phyloP scores from a whole-genome alignment of 176 grass and related monocot species.

The Lolium perenne region DNA sequence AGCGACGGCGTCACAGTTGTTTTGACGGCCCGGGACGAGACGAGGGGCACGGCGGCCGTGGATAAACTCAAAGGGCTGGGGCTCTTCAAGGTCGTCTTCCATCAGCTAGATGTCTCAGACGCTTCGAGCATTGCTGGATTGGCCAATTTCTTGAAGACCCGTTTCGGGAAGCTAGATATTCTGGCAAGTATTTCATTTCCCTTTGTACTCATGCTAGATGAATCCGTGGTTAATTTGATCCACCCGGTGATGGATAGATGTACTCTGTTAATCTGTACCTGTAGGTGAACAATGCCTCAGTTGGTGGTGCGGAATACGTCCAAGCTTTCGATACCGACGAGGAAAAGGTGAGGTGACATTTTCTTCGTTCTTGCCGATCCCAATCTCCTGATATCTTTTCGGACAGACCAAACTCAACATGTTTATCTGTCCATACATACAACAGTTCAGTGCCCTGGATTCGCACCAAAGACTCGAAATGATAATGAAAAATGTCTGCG shows the following conservation, averaged over 20 bases:
- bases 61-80: conserved; percentile 27
- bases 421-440: background rate
- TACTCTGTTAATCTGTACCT: no score
- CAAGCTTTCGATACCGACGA: background rate
- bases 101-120: conserved; percentile 52
- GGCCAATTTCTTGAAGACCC: conserved; percentile 40
- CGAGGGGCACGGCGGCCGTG: no score
- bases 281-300: background rate
- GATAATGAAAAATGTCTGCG: background rate
- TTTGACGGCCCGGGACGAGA: no score
- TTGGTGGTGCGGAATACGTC: background rate
- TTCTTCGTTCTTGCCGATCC: background rate
- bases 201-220: background rate
- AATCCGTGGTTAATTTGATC: no score
- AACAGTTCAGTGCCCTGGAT: background rate
- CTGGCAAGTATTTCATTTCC: background rate
- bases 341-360: background rate
- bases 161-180: conserved; percentile 55
- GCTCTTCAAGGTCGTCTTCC: conserved; percentile 36
- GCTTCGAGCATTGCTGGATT: conserved; percentile 34
- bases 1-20: conserved; percentile 39
- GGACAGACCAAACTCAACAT: background rate
- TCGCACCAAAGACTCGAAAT: background rate
- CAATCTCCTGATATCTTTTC: background rate
- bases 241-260: no score